phyloP scores from a whole-genome alignment of 1,284 basidiomycete genomes.

The Leccinum subfulvum region DNA sequence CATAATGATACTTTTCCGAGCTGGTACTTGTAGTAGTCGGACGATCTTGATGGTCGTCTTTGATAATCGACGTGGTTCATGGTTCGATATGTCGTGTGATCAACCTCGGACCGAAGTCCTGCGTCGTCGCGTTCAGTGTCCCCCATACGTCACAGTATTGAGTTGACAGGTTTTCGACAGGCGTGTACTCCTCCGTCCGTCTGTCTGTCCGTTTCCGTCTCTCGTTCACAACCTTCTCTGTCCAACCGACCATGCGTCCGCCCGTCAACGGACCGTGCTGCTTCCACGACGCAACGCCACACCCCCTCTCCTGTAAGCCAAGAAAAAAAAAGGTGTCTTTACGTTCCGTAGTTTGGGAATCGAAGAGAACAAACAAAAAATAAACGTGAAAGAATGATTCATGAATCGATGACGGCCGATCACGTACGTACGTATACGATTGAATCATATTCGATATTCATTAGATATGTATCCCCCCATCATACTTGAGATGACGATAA shows the following conservation, averaged over 20 bases:
- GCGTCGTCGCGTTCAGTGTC: not conserved
- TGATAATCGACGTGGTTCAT: not conserved
- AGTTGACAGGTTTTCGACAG: not conserved
- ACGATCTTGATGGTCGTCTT: not conserved
- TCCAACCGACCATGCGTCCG: not conserved
- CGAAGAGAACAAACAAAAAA: not conserved
- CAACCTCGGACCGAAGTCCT: not conserved
- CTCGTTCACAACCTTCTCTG: not conserved
- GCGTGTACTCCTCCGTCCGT: not conserved
- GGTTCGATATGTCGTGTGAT: not conserved
- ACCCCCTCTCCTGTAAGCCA: not conserved
- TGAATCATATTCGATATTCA: not conserved
- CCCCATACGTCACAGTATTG: not conserved
- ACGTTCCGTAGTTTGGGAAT: not conserved
- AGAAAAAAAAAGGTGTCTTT: not conserved
- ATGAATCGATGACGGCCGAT: not conserved
- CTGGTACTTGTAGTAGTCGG: conserved; percentile 16
- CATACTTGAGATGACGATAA: no score
- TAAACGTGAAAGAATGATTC: not conserved
- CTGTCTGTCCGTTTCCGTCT: not conserved
- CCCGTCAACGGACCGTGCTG: conserved; percentile 4
- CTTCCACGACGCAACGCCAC: conserved; percentile 17
- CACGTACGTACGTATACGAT: not conserved
- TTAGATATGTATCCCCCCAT: not conserved
- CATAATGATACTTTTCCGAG: conserved; percentile 8